Evolutionary conservation across 192 early-diverging fungal genomes (phyloP).

Genomic region (Umbelopsis isabellina): DNA sequence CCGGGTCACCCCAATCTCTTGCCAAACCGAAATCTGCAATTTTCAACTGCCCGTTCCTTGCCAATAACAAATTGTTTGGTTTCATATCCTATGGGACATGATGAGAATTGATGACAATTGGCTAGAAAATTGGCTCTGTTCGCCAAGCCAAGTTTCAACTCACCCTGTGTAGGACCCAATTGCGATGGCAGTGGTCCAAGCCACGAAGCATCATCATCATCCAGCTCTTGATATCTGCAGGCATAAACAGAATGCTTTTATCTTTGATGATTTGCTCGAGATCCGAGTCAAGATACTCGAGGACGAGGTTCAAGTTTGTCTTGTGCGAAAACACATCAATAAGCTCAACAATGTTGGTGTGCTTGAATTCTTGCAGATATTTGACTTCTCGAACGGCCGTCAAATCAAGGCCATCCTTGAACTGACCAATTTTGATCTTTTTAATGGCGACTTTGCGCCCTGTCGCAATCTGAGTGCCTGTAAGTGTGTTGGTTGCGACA

Average conservation of each 20-base stretch:
- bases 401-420: conserved; percentile 94
- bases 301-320: conserved; percentile 88
- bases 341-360: conserved; percentile 94
- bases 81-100: conserved; percentile 72
- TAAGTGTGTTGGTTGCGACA: neutral
- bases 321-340: conserved; percentile 93
- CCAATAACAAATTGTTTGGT: conserved; percentile 84
- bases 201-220: conserved; percentile 96
- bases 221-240: conserved; percentile 96
- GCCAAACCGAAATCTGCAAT: conserved; percentile 99
- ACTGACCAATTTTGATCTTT: conserved; percentile 93
- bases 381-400: conserved; percentile 96
- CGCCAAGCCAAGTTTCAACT: neutral
- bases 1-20: conserved; percentile 89
- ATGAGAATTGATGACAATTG: neutral
- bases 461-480: conserved; percentile 61
- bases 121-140: neutral
- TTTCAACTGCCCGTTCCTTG: conserved; percentile 87
- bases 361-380: conserved; percentile 86
- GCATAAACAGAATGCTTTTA: conserved; percentile 83
- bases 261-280: conserved; percentile 97
- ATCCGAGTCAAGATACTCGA: conserved; percentile 95
- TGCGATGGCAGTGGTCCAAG: conserved; percentile 87
- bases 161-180: conserved; percentile 89
- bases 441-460: conserved; percentile 90